Conservation (phyloP, 2,329 filamentous ascomycete genomes). For the Escovopsis sp. region DNA sequence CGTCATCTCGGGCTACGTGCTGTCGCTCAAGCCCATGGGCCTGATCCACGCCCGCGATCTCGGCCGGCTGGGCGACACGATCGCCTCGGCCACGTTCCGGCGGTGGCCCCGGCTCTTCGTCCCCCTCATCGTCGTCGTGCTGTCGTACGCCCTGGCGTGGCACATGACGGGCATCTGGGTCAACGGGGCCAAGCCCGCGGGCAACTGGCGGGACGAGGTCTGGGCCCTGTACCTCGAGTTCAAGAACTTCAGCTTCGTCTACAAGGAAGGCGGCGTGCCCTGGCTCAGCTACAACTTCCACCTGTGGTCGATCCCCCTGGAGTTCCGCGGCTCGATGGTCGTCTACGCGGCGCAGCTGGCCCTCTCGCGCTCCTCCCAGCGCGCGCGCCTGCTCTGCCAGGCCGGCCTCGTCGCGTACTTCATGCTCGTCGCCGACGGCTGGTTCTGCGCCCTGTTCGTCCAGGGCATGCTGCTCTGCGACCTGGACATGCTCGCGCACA, state of each 20-base stretch:
- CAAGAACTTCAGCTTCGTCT: slow-evolving; percentile 58
- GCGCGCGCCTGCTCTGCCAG: slow-evolving; percentile 40
- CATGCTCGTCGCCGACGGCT: slow-evolving; percentile 52
- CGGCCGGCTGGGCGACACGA: slow-evolving; percentile 25
- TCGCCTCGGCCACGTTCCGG: slow-evolving; percentile 33
- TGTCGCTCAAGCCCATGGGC: slow-evolving; percentile 34
- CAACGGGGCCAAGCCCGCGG: slow-evolving; percentile 21
- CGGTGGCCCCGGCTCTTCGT: slow-evolving; percentile 35
- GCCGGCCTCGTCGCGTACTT: slow-evolving; percentile 46
- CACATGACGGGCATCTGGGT: slow-evolving; percentile 37
- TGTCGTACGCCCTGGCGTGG: slow-evolving; percentile 34
- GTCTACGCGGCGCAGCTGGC: slow-evolving; percentile 44
- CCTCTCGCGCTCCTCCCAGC: slow-evolving; percentile 38
- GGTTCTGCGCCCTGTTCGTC: slow-evolving; percentile 45
- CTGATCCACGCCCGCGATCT: slow-evolving; percentile 31
- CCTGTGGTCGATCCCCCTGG: slow-evolving; percentile 48
- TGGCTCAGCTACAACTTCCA: slow-evolving; percentile 41
- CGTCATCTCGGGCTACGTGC: slow-evolving; percentile 43
- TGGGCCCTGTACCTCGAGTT: slow-evolving; percentile 38
- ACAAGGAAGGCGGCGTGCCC: slow-evolving; percentile 39
- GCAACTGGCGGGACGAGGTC: slow-evolving; percentile 32
- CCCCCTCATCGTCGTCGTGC: slow-evolving; percentile 38
- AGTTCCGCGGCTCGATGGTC: slow-evolving; percentile 49
- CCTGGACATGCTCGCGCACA: slow-evolving; percentile 38
- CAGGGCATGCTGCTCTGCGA: slow-evolving; percentile 48